Conservation (phyloP, 2,329 filamentous ascomycete genomes). For the Hypoxylon sp. region DNA sequence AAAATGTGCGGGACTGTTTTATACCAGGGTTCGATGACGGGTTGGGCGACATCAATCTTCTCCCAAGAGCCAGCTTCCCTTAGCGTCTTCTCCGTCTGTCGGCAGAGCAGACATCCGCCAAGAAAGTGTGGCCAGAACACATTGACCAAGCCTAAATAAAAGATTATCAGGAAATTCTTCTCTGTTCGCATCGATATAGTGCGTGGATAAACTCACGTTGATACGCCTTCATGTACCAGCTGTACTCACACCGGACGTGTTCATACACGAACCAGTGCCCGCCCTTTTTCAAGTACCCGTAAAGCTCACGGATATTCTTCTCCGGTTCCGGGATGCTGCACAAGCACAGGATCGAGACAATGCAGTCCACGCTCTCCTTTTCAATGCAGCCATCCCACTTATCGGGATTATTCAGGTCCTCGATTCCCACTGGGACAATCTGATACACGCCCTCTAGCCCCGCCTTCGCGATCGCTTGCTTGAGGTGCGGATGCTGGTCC, state of each 20-base stretch:
- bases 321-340: constrained; percentile 75
- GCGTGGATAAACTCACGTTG: constrained; percentile 62
- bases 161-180: neutral
- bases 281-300: constrained; percentile 71
- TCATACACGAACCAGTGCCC: constrained; percentile 76
- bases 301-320: constrained; percentile 68
- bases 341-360: constrained; percentile 73
- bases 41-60: constrained; percentile 63
- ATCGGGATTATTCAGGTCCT: constrained; percentile 64
- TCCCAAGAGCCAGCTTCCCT: constrained; percentile 66
- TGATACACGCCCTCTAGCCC: constrained; percentile 72
- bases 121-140: constrained; percentile 67
- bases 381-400: constrained; percentile 64
- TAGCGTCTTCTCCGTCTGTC: constrained; percentile 64
- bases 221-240: constrained; percentile 62
- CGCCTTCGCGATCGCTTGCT: constrained; percentile 63
- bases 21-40: constrained; percentile 60
- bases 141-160: constrained; percentile 63
- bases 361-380: constrained; percentile 69
- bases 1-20: constrained; percentile 64
- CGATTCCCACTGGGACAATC: constrained; percentile 74
- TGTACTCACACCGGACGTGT: constrained; percentile 65
- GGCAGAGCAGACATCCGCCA: constrained; percentile 67
- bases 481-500: constrained; percentile 65
- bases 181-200: neutral